Conservation (phyloP, 2,329 filamentous ascomycete genomes). For the Elsinoe arachidis region DNA sequence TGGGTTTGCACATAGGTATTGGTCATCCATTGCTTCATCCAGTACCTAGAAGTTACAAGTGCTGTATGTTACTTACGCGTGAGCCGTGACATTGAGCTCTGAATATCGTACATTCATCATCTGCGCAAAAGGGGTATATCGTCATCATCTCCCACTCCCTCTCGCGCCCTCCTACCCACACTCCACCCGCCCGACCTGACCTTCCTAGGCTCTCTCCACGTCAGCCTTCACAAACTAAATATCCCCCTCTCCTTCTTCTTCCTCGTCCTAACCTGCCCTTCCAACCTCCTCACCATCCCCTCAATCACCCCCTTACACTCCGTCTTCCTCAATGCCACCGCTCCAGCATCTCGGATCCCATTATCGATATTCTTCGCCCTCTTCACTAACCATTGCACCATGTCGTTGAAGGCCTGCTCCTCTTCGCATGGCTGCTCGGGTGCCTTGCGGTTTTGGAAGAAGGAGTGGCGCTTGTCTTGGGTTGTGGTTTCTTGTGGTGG, state of each 20-base stretch:
- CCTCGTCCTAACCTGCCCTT: constrained; percentile 22
- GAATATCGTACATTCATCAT: too few species aligned
- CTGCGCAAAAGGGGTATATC: too few species aligned
- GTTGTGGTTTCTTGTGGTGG: constrained; percentile 7
- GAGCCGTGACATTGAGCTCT: too few species aligned
- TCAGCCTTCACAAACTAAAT: neutral
- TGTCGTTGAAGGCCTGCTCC: constrained; percentile 54
- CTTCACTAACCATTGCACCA: constrained; percentile 58
- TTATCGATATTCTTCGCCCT: constrained; percentile 49
- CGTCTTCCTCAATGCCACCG: constrained; percentile 61
- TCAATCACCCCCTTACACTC: constrained; percentile 72
- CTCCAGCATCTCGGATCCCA: constrained; percentile 65
- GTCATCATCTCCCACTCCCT: too few species aligned
- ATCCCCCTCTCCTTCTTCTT: neutral
- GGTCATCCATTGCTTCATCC: too few species aligned
- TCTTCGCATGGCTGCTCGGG: constrained; percentile 26
- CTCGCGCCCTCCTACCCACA: too few species aligned
- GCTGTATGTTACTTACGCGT: too few species aligned
- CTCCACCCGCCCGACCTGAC: too few species aligned
- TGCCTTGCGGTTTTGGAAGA: neutral
- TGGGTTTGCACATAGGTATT: too few species aligned
- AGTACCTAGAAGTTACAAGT: too few species aligned
- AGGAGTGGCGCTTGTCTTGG: neutral
- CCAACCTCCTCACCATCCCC: constrained; percentile 62
- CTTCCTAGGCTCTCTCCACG: neutral